Conservation (phyloP, 225 moss, liverwort and hornwort genomes). For the Asterella californica region DNA sequence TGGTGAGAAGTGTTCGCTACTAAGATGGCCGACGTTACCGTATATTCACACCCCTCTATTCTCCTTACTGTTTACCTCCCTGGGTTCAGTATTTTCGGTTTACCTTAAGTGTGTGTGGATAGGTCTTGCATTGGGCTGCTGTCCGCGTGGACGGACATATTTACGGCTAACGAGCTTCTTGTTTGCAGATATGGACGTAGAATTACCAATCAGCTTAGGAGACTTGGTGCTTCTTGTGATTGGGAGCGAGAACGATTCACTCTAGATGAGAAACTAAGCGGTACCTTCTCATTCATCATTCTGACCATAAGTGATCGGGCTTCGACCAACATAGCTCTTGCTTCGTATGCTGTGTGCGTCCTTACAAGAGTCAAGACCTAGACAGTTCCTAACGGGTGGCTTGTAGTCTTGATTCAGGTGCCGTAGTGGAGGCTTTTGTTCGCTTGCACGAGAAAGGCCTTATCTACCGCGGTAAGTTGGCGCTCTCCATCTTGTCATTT, state of each 20-base stretch:
- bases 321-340: neutral
- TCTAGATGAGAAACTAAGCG: conserved; percentile 80
- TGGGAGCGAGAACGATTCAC: conserved; percentile 93
- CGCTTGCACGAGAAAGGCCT: conserved; percentile 74
- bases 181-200: conserved; percentile 66
- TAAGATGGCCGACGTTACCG: too few relatives aligned
- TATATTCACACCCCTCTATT: too few relatives aligned
- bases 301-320: neutral
- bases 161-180: neutral
- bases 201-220: conserved; percentile 78
- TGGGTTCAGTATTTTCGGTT: too few relatives aligned
- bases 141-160: too few relatives aligned
- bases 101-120: too few relatives aligned
- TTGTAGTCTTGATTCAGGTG: conserved; percentile 43
- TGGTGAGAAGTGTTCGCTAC: too few relatives aligned
- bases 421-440: conserved; percentile 83
- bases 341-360: neutral
- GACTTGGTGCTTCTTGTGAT: conserved; percentile 94
- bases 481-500: neutral
- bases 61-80: too few relatives aligned
- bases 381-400: neutral
- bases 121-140: too few relatives aligned
- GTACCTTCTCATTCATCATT: conserved; percentile 35
- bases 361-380: neutral
- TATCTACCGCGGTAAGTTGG: conserved; percentile 66